These are phyloP conservation scores for Rubia peregrina DNA, from an alignment of 305 asterid genomes.

Conservation along the genomic window DNA sequence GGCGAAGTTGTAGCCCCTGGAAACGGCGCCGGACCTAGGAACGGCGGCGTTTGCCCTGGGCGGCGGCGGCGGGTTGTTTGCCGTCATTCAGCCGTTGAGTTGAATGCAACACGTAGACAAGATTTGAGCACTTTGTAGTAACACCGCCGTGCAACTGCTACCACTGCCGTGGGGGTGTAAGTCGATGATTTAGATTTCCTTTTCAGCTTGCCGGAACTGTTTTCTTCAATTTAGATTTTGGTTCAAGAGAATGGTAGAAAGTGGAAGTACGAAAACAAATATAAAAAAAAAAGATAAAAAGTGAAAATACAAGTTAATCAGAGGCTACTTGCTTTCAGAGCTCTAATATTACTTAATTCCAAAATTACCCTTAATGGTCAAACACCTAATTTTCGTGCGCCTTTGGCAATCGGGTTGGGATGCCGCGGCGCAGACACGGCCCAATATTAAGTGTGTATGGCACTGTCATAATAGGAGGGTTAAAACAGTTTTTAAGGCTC, in stretches of 20 bases:
- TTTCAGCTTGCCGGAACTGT: neutral
- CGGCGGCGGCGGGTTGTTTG: slow-evolving; percentile 26
- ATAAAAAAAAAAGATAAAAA: too few species aligned
- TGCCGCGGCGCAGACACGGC: too few species aligned
- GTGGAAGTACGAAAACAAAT: neutral
- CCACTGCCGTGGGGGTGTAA: too few species aligned
- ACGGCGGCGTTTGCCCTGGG: slow-evolving; percentile 36
- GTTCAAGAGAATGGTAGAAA: neutral
- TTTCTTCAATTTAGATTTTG: neutral
- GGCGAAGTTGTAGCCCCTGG: slow-evolving; percentile 87
- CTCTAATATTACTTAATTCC: neutral
- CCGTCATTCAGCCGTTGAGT: slow-evolving; percentile 30
- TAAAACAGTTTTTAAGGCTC: too few species aligned
- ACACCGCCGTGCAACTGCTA: too few species aligned
- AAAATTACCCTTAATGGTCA: neutral
- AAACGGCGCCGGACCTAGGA: slow-evolving; percentile 74
- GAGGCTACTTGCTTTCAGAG: neutral
- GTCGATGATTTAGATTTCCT: too few species aligned
- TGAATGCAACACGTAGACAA: neutral
- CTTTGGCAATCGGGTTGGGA: too few species aligned
- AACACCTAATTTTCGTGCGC: neutral
- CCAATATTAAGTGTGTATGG: too few species aligned
- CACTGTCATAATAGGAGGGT: too few species aligned
- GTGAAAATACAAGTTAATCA: too few species aligned
- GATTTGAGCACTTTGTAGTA: neutral